Base-by-base conservation (phyloP, 768 basidiomycete species). In the Omphalotus guepiniiformis region DNA sequence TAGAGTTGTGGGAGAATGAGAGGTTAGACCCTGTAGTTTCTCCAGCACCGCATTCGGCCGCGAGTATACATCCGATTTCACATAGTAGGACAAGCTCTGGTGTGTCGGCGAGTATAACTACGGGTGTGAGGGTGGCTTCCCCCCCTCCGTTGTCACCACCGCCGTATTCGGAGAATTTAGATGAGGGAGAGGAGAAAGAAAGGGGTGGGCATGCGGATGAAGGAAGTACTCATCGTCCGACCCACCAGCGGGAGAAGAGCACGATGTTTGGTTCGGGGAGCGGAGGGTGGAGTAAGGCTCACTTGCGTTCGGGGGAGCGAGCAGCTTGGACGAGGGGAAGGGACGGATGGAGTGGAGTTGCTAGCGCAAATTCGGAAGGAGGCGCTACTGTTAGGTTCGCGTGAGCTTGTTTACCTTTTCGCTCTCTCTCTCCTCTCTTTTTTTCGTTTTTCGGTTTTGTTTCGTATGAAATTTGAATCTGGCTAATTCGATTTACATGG, bases 1-100 rank as follows among this genome's bases (percentile, higher is more conserved):
- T 91, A 13, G 85, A 88, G 61, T 59, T 91, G 19, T 91, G 79
- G 71, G 89, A 92, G 69, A 92, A 90, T 63, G 86, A 91, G 59
- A 72, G 89, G 15, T 83, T 75, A 66, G 59, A 63, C 28, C 61
- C 64, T 26, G 49, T 52, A 26, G 42, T 32, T 27, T 13, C 26
- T 44, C 29, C 36, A 40, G n/a, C 50, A 2, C 23, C 30, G 22
- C 42, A 26, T 19, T 53, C 18, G n/a, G 30, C 30, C 4, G 26
- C 27, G 18, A 8, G 15, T 11, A 16, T 47, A n/a, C 38, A 6
- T 30, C 15, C 8, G 16, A n/a, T 32, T 32, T 32, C 30, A 32
- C 30, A 9, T 32, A 32, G 9, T 9, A 9, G 9, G n/a, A 9
- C 30, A 32, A 32, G 9, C 30, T 32, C 30, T 9, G n/a, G 30